Percentiles rank a stretch among this genome's conserved stretches.
Evolutionary conservation across 1,284 basidiomycete species (phyloP).

Genomic region (Anthracocystis setariae): DNA sequence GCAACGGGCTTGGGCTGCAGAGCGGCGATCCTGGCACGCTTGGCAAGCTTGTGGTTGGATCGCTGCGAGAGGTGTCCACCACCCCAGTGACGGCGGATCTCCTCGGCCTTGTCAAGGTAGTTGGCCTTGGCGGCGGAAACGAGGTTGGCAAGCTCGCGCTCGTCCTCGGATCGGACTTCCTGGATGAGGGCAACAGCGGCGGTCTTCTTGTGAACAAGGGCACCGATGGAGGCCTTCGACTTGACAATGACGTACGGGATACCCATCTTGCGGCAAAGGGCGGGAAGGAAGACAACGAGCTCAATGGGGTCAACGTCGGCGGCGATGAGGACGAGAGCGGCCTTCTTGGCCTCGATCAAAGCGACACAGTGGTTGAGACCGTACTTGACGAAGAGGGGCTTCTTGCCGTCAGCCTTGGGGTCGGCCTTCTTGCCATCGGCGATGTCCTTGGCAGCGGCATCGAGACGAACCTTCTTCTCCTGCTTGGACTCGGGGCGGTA

Average conservation of each 20-base stretch:
- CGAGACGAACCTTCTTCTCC: constrained; percentile 96
- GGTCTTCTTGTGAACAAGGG: constrained; percentile 98
- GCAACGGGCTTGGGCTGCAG: constrained; percentile 49
- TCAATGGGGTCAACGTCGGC: constrained; percentile 99
- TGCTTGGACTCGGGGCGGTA: constrained; percentile 90
- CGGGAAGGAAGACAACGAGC: constrained; percentile 91
- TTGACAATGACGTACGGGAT: constrained; percentile 98
- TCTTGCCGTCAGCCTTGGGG: constrained; percentile 72
- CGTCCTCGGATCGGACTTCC: constrained; percentile 93
- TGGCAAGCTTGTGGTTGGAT: constrained; percentile 88
- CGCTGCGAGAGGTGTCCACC: constrained; percentile 94
- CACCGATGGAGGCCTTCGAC: constrained; percentile 93
- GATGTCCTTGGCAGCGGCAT: constrained; percentile 78
- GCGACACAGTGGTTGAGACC: constrained; percentile 97
- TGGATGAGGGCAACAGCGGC: constrained; percentile 88
- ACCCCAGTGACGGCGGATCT: constrained; percentile 90
- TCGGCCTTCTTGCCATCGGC: constrained; percentile 73
- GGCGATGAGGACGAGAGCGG: constrained; percentile 92
- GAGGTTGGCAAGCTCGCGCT: constrained; percentile 89
- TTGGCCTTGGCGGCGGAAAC: constrained; percentile 96
- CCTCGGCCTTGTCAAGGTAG: constrained; percentile 93
- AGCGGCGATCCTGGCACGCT: constrained; percentile 88
- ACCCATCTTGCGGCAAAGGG: constrained; percentile 99
- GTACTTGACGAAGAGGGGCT: constrained; percentile 94
- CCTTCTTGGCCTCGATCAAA: constrained; percentile 92